phyloP scores from a whole-genome alignment of 2,329 filamentous ascomycete species.

The Ceratocystis alfenasii region DNA sequence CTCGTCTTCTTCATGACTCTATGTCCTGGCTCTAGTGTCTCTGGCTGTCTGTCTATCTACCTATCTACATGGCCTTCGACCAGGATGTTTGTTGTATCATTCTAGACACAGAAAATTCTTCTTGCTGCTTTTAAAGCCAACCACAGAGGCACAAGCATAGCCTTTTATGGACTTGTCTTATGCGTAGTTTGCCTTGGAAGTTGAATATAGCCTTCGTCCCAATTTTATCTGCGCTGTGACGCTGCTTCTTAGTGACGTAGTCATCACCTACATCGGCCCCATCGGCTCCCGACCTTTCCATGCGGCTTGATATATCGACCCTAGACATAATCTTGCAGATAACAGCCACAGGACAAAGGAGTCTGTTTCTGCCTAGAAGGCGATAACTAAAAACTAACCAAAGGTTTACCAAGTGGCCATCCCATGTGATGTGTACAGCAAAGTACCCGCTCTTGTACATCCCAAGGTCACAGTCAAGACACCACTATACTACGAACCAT shows the following conservation, averaged over 20 bases:
- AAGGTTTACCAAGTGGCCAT: not conserved
- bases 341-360: no score
- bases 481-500: not conserved
- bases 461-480: not conserved
- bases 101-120: not conserved
- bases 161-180: not conserved
- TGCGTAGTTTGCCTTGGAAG: not conserved
- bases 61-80: no score
- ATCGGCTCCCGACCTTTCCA: not conserved
- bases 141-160: not conserved
- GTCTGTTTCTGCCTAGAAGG: no score
- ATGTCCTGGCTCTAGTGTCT: not conserved
- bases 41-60: not conserved
- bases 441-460: conserved; percentile 1
- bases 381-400: not conserved
- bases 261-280: not conserved
- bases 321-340: no score
- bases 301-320: not conserved
- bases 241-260: not conserved
- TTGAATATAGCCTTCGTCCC: not conserved
- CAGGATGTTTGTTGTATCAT: not conserved
- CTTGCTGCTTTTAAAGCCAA: not conserved
- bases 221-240: not conserved
- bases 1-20: not conserved
- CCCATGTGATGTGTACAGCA: not conserved